A percentile compares a stretch with the other conserved stretches of the same genome.
Conservation (phyloP, 805 yeast genomes). For the Ogataea populi-albae region DNA sequence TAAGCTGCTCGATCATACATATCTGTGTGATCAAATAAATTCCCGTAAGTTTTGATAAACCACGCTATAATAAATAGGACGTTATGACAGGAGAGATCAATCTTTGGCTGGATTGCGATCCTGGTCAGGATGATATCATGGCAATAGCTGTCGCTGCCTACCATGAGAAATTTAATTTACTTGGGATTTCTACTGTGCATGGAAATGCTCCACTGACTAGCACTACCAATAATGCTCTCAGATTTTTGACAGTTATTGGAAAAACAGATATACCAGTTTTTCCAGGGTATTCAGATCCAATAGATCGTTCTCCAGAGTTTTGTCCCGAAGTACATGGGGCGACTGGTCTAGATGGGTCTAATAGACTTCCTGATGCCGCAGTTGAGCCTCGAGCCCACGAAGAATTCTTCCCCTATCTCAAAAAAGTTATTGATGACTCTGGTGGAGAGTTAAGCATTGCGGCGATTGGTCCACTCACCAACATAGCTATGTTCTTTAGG, state of each 20-base stretch:
- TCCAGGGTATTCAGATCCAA: slow-evolving; percentile 60
- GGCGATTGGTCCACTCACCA: slow-evolving; percentile 79
- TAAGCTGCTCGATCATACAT: too few relatives aligned
- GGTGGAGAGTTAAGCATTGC: slow-evolving; percentile 55
- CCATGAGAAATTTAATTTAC: slow-evolving; percentile 53
- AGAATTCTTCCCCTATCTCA: slow-evolving; percentile 26
- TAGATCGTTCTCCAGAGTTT: slow-evolving; percentile 44
- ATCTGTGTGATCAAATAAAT: too few relatives aligned
- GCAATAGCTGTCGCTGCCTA: slow-evolving; percentile 65
- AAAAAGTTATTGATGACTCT: slow-evolving; percentile 26
- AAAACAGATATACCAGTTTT: slow-evolving; percentile 59
- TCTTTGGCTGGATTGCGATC: slow-evolving; percentile 88
- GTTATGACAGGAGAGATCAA: too few relatives aligned
- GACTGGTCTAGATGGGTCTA: slow-evolving; percentile 76
- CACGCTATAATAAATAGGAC: too few relatives aligned
- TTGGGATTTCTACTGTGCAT: slow-evolving; percentile 73
- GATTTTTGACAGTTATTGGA: slow-evolving; percentile 59
- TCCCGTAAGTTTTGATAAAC: too few relatives aligned
- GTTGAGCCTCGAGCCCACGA: slow-evolving; percentile 18
- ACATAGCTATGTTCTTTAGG: slow-evolving; percentile 55
- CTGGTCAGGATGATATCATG: slow-evolving; percentile 86
- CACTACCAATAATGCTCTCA: slow-evolving; percentile 68
- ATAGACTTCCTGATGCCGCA: slow-evolving; percentile 50
- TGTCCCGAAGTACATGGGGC: slow-evolving; percentile 72
- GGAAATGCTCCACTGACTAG: slow-evolving; percentile 64